Evolutionary conservation across 371 early-diverging fungal species (phyloP), one percentile per base, ranked within the genome.

Genomic region (Saksenaea oblongispora): DNA sequence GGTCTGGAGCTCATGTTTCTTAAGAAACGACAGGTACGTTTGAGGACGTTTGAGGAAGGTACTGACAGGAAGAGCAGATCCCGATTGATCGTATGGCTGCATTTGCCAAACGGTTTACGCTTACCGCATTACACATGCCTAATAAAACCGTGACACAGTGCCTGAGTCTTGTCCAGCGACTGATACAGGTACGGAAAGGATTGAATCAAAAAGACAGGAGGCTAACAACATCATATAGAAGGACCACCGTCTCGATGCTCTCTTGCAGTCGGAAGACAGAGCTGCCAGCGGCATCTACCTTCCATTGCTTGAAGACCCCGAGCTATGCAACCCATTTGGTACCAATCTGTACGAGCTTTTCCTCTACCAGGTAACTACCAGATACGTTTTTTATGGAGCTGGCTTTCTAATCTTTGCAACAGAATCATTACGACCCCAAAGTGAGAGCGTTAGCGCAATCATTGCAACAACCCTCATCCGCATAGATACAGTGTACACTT

Each of bases 291-390:
- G 96, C 56, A 79, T 92, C 10, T 96, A 95, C 71, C 67, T 87
- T 53, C 86, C 89, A 15, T 74, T 86, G n/a, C 67, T 96, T 65
- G 89, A 94, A 67, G 96, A 97, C 65, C 94, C 96, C 1, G 96
- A 97, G 62, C 83, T 96, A 65, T 94, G 94, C 71, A 97, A 97
- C 66, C 95, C 97, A 4, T 92, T 93, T 76, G 92, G 93, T 5
- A 89, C 95, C 13, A 92, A 88, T 72, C 64, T 95, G 39, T 95
- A 91, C 80, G 97, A 96, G 69, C 74, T 94, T 41, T 84, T 84
- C 63, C 81, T 89, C 59, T 85, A 93, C 63, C 81, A 87, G 85
- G 90, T 90, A 84, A 47, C 10, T 1, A 4, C 51, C 10, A 8
- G 17, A 22, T 18, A 22, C 22, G 17, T 4, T 47, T 10, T 22